phyloP scores from a whole-genome alignment of 495 filamentous ascomycete genomes.

The Neurospora sublineolata region DNA sequence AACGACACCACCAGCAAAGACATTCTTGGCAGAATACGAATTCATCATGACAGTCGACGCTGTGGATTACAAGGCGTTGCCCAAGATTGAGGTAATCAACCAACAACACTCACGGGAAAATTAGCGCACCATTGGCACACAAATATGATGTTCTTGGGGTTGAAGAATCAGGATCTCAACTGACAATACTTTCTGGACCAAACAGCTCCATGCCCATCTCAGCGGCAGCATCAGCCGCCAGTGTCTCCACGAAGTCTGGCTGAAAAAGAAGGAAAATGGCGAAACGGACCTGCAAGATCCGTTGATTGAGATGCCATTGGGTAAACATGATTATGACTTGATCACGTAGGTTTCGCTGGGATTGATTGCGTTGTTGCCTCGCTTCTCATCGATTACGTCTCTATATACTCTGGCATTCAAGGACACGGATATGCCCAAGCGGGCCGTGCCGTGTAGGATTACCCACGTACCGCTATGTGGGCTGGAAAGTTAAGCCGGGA shows the following conservation, averaged over 20 bases:
- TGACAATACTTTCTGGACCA: not conserved
- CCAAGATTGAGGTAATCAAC: conserved; percentile 35
- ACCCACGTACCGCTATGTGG: not conserved
- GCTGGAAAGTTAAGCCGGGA: not conserved
- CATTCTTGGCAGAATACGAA: not conserved
- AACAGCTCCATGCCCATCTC: conserved; percentile 72
- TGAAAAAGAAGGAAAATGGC: conserved; percentile 36
- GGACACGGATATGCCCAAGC: not conserved
- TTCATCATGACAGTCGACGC: not conserved
- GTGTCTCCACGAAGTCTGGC: conserved; percentile 69
- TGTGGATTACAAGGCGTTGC: conserved; percentile 33
- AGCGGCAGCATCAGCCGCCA: conserved; percentile 67
- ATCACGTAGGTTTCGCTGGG: conserved; percentile 42
- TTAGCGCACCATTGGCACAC: not conserved
- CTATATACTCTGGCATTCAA: not conserved
- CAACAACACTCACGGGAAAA: not conserved
- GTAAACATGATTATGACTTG: conserved; percentile 60
- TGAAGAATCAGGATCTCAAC: not conserved
- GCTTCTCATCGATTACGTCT: not conserved
- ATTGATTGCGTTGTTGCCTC: not conserved
- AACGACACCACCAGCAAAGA: conserved; percentile 6
- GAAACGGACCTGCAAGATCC: conserved; percentile 55
- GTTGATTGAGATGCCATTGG: conserved; percentile 51
- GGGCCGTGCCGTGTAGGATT: not conserved
- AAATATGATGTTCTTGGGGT: not conserved